These are phyloP conservation scores for Harrya chromipes DNA, from an alignment of 768 basidiomycete species.

Conservation along the genomic window DNA sequence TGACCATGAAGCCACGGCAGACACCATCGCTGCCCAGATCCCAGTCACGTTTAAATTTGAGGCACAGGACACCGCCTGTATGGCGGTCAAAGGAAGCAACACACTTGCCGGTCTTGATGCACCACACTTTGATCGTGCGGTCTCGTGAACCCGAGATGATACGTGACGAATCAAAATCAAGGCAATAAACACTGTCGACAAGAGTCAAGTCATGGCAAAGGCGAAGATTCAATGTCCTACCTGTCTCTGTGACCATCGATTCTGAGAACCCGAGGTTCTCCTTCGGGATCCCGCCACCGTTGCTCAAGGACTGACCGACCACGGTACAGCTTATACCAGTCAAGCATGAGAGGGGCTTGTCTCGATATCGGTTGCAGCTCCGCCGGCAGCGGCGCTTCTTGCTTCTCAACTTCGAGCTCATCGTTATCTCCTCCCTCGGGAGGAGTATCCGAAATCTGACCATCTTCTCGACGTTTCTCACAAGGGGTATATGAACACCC, in stretches of 20 bases:
- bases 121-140: constrained; percentile 84
- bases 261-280: constrained; percentile 51
- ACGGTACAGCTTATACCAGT: constrained; percentile 68
- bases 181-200: constrained; percentile 72
- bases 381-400: constrained; percentile 3
- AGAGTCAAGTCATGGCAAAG: not conserved
- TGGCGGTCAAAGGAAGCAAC: constrained; percentile 69
- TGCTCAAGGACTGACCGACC: constrained; percentile 65
- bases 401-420: constrained; percentile 8
- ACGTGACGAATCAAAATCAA: constrained; percentile 70
- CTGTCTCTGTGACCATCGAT: constrained; percentile 66
- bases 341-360: constrained; percentile 52
- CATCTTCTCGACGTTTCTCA: constrained; percentile 9
- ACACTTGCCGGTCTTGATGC: constrained; percentile 59
- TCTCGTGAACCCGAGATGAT: constrained; percentile 88
- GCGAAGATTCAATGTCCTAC: constrained; percentile 30
- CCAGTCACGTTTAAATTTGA: constrained; percentile 76
- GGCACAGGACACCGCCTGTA: constrained; percentile 75
- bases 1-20: constrained; percentile 69
- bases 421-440: constrained; percentile 3
- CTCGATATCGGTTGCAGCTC: constrained; percentile 22
- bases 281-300: constrained; percentile 51
- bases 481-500: constrained; percentile 19
- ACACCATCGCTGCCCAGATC: constrained; percentile 29
- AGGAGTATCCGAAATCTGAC: constrained; percentile 8